phyloP scores from a whole-genome alignment of 2,329 filamentous ascomycete species.

The Drechslera avenae region DNA sequence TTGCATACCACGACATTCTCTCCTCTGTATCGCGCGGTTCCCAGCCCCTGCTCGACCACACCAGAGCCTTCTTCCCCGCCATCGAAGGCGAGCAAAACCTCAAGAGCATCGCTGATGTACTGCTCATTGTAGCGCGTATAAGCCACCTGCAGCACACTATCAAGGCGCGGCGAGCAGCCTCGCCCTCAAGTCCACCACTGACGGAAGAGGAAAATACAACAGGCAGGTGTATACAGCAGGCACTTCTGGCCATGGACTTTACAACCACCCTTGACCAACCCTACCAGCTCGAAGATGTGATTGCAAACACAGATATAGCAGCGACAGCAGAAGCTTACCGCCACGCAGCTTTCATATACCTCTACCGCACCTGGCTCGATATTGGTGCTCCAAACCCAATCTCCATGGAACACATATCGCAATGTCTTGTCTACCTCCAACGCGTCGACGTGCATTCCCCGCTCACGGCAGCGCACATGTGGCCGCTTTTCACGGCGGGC shows the following conservation, averaged over 20 bases:
- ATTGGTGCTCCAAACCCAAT: slow-evolving; percentile 40
- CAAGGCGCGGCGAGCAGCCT: slow-evolving; percentile 15
- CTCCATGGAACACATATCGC: slow-evolving; percentile 35
- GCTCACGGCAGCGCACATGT: slow-evolving; percentile 36
- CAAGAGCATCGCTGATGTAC: slow-evolving; percentile 31
- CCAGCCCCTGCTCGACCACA: slow-evolving; percentile 31
- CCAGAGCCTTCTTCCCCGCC: slow-evolving; percentile 26
- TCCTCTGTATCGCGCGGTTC: slow-evolving; percentile 37
- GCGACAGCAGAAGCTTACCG: slow-evolving; percentile 38
- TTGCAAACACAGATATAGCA: slow-evolving; percentile 19
- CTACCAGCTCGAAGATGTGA: neutral
- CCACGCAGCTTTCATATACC: slow-evolving; percentile 43
- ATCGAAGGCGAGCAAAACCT: slow-evolving; percentile 32
- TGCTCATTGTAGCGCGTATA: slow-evolving; percentile 35
- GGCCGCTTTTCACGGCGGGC: slow-evolving; percentile 41
- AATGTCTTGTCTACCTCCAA: slow-evolving; percentile 28
- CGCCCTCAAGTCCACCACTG: slow-evolving; percentile 7
- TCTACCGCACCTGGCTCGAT: slow-evolving; percentile 41
- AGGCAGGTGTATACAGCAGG: slow-evolving; percentile 27
- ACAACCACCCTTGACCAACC: neutral
- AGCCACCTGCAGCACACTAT: slow-evolving; percentile 32
- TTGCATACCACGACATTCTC: slow-evolving; percentile 42
- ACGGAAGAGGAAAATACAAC: slow-evolving; percentile 25
- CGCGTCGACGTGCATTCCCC: slow-evolving; percentile 26
- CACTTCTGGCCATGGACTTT: slow-evolving; percentile 26